Conservation (phyloP, 371 early-diverging fungal species). For the Lichtheimia hyalospora region DNA sequence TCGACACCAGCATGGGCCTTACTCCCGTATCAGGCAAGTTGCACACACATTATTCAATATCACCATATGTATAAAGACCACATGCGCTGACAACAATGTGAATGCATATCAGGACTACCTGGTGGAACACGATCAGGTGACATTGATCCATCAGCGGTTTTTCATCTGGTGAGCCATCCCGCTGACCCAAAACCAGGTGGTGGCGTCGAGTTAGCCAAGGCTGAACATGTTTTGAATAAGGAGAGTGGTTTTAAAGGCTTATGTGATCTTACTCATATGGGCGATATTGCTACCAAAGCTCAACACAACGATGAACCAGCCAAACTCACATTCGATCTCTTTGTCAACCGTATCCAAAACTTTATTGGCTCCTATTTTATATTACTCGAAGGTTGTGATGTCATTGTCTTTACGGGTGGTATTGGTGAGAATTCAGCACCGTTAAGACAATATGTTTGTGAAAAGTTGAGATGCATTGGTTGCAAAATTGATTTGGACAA, state of each 20-base stretch:
- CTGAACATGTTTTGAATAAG: conserved; percentile 40
- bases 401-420: conserved; percentile 41
- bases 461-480: conserved; percentile 24
- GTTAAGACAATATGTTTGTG: conserved; percentile 20
- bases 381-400: conserved; percentile 26
- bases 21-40: conserved; percentile 27
- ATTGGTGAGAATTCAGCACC: conserved; percentile 35
- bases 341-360: conserved; percentile 35
- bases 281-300: conserved; percentile 21
- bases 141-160: conserved; percentile 39
- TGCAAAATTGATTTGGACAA: conserved; percentile 18
- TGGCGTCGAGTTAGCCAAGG: conserved; percentile 23
- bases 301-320: conserved; percentile 11
- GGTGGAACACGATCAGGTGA: conserved; percentile 24
- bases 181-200: neutral
- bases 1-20: conserved; percentile 41
- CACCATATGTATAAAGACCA: neutral
- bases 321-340: conserved; percentile 29
- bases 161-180: conserved; percentile 22
- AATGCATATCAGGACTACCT: conserved; percentile 11
- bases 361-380: conserved; percentile 39
- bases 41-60: neutral
- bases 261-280: conserved; percentile 32
- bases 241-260: conserved; percentile 33
- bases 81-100: neutral